A percentile compares a stretch with the other conserved stretches of the same genome.
Evolutionary conservation across 352 stramenopile species (phyloP).

Genomic region (Globisporangium viniferum): DNA sequence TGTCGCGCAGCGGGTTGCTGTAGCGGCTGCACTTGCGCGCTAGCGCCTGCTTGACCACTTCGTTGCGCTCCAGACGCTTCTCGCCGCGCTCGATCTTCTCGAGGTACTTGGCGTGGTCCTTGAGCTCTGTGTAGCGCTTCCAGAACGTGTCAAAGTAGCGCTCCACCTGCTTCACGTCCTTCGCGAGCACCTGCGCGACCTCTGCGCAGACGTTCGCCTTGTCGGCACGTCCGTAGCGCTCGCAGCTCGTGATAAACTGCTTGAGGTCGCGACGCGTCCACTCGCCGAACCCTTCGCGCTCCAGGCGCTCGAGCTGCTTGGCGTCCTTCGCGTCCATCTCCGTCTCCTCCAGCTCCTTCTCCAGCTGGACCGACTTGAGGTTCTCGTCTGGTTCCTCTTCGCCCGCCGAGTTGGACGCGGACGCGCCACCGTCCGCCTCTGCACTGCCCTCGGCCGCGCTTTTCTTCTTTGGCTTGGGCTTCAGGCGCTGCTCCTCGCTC

Average conservation of each 20-base stretch:
- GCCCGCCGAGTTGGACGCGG: constrained; percentile 51
- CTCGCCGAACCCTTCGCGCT: constrained; percentile 93
- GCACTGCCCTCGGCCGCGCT: constrained; percentile 38
- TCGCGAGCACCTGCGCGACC: constrained; percentile 87
- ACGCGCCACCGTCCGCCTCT: constrained; percentile 29
- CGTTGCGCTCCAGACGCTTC: constrained; percentile 93
- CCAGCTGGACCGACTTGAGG: constrained; percentile 54
- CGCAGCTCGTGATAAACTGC: constrained; percentile 89
- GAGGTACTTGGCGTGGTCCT: constrained; percentile 90
- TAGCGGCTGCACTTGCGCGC: constrained; percentile 95
- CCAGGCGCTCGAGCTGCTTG: constrained; percentile 66
- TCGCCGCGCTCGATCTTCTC: constrained; percentile 97
- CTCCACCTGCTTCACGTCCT: constrained; percentile 89
- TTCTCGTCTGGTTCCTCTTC: constrained; percentile 58
- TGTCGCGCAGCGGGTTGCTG: constrained; percentile 89
- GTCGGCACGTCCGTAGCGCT: constrained; percentile 93
- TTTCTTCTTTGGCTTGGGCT: constrained; percentile 74
- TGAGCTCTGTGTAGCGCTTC: constrained; percentile 92
- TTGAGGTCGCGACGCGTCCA: constrained; percentile 92
- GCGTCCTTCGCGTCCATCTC: constrained; percentile 68
- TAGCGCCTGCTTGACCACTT: constrained; percentile 95
- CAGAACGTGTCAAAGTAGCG: constrained; percentile 97
- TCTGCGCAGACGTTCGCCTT: constrained; percentile 89
- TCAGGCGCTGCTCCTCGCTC: constrained; percentile 70
- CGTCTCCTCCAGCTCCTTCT: constrained; percentile 79